Evolutionary conservation across 2,329 filamentous ascomycete genomes (phyloP), one percentile per base, ranked within the genome.

Genomic region (Colletotrichum sidae): DNA sequence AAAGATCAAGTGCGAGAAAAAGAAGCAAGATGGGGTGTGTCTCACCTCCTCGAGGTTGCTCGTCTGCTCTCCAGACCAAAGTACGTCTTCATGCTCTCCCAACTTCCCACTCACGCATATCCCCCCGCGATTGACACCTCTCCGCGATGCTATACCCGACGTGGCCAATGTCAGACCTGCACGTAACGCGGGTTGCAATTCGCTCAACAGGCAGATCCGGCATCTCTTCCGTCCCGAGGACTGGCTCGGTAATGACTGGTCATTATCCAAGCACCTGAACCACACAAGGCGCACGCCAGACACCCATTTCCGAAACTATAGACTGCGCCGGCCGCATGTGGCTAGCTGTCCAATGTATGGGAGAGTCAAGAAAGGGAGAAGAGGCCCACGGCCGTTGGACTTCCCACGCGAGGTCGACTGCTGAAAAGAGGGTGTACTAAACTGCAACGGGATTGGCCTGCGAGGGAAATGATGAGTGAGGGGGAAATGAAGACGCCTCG

Each of bases 401-500:
- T 8, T 4, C 9, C 34, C 34, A 46, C 34, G 42, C 35, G 35
- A n/a, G n/a, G 13, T 15, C 41, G n/a, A 12, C 33, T 12, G 12
- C 12, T 15, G 13, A 44, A 44, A 42, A 15, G 11, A 35, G 15
- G 41, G 39, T 63, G 53, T 54, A 15, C 59, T 58, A 63, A 10
- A 4, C 53, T 42, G 10, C 42, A n/a, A 37, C 34, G 35, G 58
- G 47, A 66, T 50, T 50, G 44, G 42, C 9, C 11, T 35, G 15
- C 25, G 51, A 17, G 33, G 41, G 60, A 59, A 54, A 64, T 44
- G 47, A 58, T 58, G 53, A 50, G 46, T 45, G 42, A 56, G 62
- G 46, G 52, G 53, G 59, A 56, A 64, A 64, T 58, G 54, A 63
- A 54, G 39, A 52, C 51, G 62, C 62, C 51, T 58, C 35, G 6